Percentiles rank a stretch among this genome's conserved stretches.
These are phyloP conservation scores for Rhizophagus sp. DNA, from an alignment of 192 early-diverging fungal species.

Conservation along the genomic window DNA sequence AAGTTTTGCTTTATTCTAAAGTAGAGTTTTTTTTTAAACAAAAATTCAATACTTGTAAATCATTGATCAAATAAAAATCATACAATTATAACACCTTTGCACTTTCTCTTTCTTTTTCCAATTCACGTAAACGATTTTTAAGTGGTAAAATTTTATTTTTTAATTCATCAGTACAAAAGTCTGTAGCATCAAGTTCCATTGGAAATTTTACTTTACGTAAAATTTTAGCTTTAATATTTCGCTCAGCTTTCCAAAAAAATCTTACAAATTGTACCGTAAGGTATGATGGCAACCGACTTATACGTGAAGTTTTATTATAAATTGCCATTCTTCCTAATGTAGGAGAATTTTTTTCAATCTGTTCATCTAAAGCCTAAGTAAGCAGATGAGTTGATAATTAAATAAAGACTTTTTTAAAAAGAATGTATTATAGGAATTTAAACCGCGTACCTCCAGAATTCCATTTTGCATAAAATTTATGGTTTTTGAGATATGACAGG, in stretches of 20 bases:
- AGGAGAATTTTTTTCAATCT: constrained; percentile 87
- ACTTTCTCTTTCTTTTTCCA: constrained; percentile 69
- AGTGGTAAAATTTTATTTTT: constrained; percentile 69
- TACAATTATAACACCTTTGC: constrained; percentile 37
- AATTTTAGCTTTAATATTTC: constrained; percentile 87
- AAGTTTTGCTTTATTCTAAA: constrained; percentile 35
- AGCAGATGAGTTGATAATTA: neutral
- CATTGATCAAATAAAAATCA: neutral
- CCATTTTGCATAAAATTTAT: constrained; percentile 80
- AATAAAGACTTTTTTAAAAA: neutral
- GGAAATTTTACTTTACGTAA: constrained; percentile 95
- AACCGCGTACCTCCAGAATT: constrained; percentile 49
- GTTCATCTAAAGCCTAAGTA: constrained; percentile 70
- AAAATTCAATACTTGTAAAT: neutral
- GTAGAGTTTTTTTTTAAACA: neutral
- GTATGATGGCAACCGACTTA: constrained; percentile 87
- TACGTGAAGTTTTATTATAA: constrained; percentile 74
- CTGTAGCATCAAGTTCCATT: constrained; percentile 84
- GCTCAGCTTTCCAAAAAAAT: constrained; percentile 91
- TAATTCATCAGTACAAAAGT: constrained; percentile 84
- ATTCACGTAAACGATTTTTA: constrained; percentile 64
- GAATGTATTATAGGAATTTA: neutral
- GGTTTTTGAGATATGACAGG: constrained; percentile 68
- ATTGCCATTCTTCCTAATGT: constrained; percentile 76
- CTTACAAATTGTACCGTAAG: constrained; percentile 89